Conservation (phyloP, 352 stramenopile genomes). For the Nothophytophthora sp. region DNA sequence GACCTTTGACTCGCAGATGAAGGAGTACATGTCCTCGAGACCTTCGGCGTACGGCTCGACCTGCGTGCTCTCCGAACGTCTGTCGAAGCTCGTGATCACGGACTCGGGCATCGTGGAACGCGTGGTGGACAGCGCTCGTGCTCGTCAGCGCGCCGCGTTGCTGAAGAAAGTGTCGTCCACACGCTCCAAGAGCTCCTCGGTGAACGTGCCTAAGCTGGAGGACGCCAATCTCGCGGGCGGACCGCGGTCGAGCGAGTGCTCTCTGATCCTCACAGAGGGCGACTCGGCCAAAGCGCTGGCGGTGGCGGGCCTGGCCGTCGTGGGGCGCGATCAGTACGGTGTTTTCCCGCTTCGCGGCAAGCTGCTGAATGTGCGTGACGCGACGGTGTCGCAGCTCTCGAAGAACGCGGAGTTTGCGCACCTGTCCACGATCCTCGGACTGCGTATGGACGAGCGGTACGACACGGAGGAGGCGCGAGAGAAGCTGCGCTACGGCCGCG, state of each 20-base stretch:
- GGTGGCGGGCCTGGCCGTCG: conserved; percentile 97
- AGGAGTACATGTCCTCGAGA: conserved; percentile 97
- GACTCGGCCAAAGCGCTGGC: conserved; percentile 99
- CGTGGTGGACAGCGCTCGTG: conserved; percentile 92
- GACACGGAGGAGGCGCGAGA: conserved; percentile 87
- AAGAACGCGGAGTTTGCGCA: conserved; percentile 97
- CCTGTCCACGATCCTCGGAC: conserved; percentile 97
- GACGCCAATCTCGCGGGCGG: conserved; percentile 98
- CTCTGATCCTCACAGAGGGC: conserved; percentile 99
- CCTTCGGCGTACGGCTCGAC: conserved; percentile 87
- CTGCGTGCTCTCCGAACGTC: conserved; percentile 93
- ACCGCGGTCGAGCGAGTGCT: conserved; percentile 89
- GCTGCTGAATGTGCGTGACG: conserved; percentile 90
- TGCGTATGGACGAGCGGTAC: conserved; percentile 97
- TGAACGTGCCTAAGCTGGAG: conserved; percentile 98
- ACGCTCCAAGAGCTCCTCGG: conserved; percentile 60
- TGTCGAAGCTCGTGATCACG: conserved; percentile 94
- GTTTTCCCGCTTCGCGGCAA: conserved; percentile 99
- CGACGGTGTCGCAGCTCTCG: conserved; percentile 79
- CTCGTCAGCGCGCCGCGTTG: conserved; percentile 92
- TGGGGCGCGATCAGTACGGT: conserved; percentile 98
- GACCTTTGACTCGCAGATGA: conserved; percentile 99
- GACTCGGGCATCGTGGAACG: conserved; percentile 96
- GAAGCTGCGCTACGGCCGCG: conserved; percentile 97
- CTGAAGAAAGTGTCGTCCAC: conserved; percentile 89